phyloP scores from a whole-genome alignment of 2,329 filamentous ascomycete species.

The Nigrospora sphaerica region DNA sequence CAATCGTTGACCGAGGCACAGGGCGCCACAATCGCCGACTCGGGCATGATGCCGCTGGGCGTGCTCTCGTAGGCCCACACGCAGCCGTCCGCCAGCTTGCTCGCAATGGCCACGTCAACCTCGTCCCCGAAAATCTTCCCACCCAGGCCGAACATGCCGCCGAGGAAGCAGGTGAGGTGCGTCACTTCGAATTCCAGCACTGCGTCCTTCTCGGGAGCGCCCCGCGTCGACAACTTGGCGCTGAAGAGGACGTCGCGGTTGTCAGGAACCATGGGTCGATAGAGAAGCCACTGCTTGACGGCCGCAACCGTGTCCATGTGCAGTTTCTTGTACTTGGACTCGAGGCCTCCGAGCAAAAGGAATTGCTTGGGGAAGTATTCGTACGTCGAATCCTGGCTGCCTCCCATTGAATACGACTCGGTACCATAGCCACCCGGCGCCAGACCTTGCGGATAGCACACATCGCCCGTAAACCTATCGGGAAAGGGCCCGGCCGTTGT shows the following conservation, averaged over 20 bases:
- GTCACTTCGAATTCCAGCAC: conserved; percentile 51
- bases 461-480: conserved; percentile 8
- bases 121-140: conserved; percentile 54
- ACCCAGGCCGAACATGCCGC: conserved; percentile 62
- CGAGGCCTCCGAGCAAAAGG: conserved; percentile 67
- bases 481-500: conserved; percentile 2
- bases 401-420: conserved; percentile 54
- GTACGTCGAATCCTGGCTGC: conserved; percentile 62
- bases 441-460: conserved; percentile 56
- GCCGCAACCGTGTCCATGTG: conserved; percentile 63
- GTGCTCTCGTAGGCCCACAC: conserved; percentile 62
- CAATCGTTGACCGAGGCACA: conserved; percentile 43
- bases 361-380: conserved; percentile 68
- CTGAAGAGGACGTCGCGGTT: conserved; percentile 67
- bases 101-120: conserved; percentile 55
- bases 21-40: conserved; percentile 39
- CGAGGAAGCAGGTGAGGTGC: conserved; percentile 61
- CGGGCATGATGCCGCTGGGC: conserved; percentile 58
- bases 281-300: conserved; percentile 68
- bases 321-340: conserved; percentile 64
- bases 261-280: conserved; percentile 65
- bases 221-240: conserved; percentile 48
- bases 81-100: conserved; percentile 60
- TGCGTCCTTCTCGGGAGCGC: conserved; percentile 31
- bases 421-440: conserved; percentile 33